These are phyloP conservation scores for Megacollybia marginata DNA, from an alignment of 768 basidiomycete genomes.

Conservation along the genomic window DNA sequence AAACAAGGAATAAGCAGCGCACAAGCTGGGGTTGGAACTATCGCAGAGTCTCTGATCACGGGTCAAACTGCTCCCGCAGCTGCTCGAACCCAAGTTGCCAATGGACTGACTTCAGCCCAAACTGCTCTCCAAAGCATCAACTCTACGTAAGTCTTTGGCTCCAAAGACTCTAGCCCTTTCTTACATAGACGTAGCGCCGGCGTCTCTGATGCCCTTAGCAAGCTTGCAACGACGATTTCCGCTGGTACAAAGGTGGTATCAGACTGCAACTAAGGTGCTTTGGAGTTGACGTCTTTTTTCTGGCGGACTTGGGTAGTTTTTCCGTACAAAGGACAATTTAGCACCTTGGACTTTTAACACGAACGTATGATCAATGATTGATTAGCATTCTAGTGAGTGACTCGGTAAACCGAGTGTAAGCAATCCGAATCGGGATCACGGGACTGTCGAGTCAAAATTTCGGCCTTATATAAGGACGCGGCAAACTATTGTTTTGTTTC, in stretches of 20 bases:
- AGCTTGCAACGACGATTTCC: conserved; percentile 1
- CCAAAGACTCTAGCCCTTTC: no score
- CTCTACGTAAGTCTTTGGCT: conserved; percentile 1
- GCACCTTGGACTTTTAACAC: no score
- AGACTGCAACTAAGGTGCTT: not conserved
- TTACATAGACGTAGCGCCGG: not conserved
- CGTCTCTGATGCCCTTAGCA: not conserved
- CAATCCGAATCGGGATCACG: no score
- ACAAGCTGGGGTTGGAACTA: conserved; percentile 8
- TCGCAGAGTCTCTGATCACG: conserved; percentile 10
- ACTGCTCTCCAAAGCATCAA: conserved; percentile 9
- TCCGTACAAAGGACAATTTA: not conserved
- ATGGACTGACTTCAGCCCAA: conserved; percentile 7
- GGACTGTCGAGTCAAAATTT: no score
- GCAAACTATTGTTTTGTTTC: no score
- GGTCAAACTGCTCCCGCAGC: conserved; percentile 8
- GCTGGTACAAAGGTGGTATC: not conserved
- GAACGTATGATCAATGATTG: no score
- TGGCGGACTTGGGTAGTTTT: not conserved
- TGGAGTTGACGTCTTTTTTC: not conserved
- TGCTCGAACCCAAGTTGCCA: conserved; percentile 7
- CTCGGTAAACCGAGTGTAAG: no score
- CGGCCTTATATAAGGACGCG: no score
- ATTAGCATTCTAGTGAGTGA: no score
- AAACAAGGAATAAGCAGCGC: conserved; percentile 6